A percentile compares a stretch with the other conserved stretches of the same genome.
Conservation (phyloP, 177 flowering plant genomes). For the Telopea speciosissima region DNA sequence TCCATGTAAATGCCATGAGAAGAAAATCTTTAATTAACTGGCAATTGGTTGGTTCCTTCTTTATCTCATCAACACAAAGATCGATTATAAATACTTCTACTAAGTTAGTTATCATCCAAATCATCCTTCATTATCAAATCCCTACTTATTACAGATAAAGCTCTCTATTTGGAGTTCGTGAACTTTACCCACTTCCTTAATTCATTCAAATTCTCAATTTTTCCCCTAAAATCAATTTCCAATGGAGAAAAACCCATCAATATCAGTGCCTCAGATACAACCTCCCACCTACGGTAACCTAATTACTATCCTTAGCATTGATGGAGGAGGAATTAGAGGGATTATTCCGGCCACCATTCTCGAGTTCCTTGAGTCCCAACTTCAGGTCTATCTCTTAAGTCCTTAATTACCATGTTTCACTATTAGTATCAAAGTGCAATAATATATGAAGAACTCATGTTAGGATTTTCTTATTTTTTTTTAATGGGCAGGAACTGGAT, state of each 20-base stretch:
- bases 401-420: not conserved
- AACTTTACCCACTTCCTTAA: no score
- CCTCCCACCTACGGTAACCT: conserved; percentile 33
- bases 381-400: not conserved
- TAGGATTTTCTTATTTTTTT: not conserved
- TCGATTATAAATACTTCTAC: no score
- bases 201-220: no score
- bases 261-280: conserved; percentile 4
- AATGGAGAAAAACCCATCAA: conserved; percentile 6
- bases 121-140: no score
- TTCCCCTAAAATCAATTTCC: not conserved
- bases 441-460: not conserved
- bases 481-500: not conserved
- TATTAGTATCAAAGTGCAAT: not conserved
- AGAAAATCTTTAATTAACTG: no score
- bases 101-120: no score
- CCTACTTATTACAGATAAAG: no score
- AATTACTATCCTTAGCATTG: conserved; percentile 22
- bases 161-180: no score
- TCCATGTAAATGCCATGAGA: no score
- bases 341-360: not conserved
- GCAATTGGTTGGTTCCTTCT: no score
- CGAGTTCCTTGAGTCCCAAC: not conserved
- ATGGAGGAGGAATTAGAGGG: not conserved
- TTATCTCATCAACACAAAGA: no score